Evolutionary conservation across 768 basidiomycete genomes (phyloP).

Genomic region (Naganishia antarctica): DNA sequence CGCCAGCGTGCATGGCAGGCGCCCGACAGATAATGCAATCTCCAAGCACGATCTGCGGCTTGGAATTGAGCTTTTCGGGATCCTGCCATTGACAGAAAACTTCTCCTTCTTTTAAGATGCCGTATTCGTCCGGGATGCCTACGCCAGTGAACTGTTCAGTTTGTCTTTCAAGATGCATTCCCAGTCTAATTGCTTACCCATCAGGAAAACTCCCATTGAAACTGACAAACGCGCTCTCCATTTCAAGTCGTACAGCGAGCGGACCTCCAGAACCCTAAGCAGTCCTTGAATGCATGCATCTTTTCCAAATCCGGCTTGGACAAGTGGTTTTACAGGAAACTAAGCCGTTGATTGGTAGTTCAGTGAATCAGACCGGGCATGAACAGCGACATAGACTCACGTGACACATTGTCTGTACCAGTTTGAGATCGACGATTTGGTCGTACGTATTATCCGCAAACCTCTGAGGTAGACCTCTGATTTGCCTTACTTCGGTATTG

Average conservation of each 20-base stretch:
- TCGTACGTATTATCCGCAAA: slow-evolving; percentile 9
- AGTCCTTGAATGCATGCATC: slow-evolving; percentile 31
- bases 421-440: background rate
- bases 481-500: slow-evolving; percentile 32
- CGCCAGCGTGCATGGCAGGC: slow-evolving; percentile 33
- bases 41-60: slow-evolving; percentile 20
- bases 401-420: slow-evolving; percentile 18
- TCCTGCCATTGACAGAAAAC: slow-evolving; percentile 32
- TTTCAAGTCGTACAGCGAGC: slow-evolving; percentile 30
- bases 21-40: slow-evolving; percentile 29
- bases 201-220: slow-evolving; percentile 30
- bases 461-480: slow-evolving; percentile 3
- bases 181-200: slow-evolving; percentile 27
- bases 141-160: background rate
- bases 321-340: slow-evolving; percentile 32
- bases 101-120: slow-evolving; percentile 25
- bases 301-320: slow-evolving; percentile 28
- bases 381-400: background rate
- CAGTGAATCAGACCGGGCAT: background rate
- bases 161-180: too few species aligned
- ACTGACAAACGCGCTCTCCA: slow-evolving; percentile 33
- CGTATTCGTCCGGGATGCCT: slow-evolving; percentile 29
- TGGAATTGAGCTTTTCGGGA: slow-evolving; percentile 18
- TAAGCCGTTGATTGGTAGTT: background rate
- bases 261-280: slow-evolving; percentile 24